Conservation (phyloP, 2,329 filamentous ascomycete species). For the Apiospora rasikravindrae region DNA sequence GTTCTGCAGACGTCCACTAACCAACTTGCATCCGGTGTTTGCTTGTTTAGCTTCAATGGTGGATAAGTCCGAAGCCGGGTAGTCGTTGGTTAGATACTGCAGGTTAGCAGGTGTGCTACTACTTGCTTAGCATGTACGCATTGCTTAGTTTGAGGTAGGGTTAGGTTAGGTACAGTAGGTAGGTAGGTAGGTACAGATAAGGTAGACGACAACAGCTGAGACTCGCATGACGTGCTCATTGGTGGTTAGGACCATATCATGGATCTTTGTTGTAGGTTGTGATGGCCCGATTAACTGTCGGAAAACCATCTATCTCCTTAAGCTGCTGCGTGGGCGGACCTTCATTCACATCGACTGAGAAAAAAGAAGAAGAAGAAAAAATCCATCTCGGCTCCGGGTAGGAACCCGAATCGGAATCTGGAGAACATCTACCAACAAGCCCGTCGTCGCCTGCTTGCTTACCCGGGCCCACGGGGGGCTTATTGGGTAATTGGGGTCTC, state of each 20-base stretch:
- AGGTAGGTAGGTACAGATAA: background rate
- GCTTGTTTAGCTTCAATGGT: conserved; percentile 4
- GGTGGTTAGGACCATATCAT: background rate
- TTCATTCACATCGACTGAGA: too few relatives aligned
- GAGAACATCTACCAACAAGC: background rate
- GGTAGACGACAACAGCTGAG: background rate
- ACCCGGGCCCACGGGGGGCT: background rate
- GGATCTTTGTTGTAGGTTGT: background rate
- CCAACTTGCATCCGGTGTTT: conserved; percentile 1
- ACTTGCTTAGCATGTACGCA: background rate
- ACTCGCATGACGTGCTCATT: background rate
- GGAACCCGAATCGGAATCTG: background rate
- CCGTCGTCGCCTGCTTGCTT: background rate
- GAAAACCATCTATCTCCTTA: too few relatives aligned
- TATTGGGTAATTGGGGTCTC: background rate
- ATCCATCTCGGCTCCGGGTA: too few relatives aligned
- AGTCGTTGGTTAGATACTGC: background rate
- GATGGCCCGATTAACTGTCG: too few relatives aligned
- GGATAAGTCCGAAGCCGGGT: background rate
- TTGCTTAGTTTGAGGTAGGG: too few relatives aligned
- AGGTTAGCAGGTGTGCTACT: background rate
- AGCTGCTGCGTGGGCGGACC: too few relatives aligned
- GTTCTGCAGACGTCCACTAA: background rate
- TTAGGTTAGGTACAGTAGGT: too few relatives aligned
- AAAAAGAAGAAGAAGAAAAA: too few relatives aligned